Conservation (phyloP, 2,329 filamentous ascomycete genomes). For the Phaeophleospora eucalypticola region DNA sequence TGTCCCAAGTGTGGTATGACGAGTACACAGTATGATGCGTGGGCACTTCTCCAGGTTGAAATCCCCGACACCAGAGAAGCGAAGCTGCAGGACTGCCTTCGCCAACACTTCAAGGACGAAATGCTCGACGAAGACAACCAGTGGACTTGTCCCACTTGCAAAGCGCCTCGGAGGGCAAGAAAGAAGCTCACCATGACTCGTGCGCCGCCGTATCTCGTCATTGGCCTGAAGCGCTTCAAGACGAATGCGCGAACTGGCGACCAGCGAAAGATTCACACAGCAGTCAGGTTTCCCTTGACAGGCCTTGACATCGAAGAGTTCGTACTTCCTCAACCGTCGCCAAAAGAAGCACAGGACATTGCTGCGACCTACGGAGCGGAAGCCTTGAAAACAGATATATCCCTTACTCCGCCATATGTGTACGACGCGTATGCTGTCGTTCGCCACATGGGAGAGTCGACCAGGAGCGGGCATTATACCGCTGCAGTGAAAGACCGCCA, state of each 20-base stretch:
- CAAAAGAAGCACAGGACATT: conserved; percentile 31
- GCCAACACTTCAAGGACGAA: conserved; percentile 66
- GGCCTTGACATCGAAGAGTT: conserved; percentile 61
- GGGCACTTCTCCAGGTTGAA: conserved; percentile 67
- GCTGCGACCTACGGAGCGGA: conserved; percentile 32
- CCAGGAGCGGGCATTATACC: conserved; percentile 76
- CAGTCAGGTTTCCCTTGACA: conserved; percentile 72
- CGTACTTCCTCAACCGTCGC: conserved; percentile 48
- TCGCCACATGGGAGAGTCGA: conserved; percentile 64
- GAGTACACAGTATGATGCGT: conserved; percentile 64
- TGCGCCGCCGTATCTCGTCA: conserved; percentile 72
- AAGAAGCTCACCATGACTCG: conserved; percentile 72
- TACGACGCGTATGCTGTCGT: conserved; percentile 89
- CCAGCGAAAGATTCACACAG: conserved; percentile 64
- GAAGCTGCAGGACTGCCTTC: conserved; percentile 65
- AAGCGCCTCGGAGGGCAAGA: conserved; percentile 60
- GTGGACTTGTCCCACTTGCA: conserved; percentile 73
- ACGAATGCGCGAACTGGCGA: conserved; percentile 51
- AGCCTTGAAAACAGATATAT: conserved; percentile 29
- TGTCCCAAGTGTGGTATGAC: conserved; percentile 60
- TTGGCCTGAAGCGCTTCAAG: conserved; percentile 70
- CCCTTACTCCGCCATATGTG: conserved; percentile 56
- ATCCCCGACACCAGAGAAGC: conserved; percentile 60
- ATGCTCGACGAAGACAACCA: conserved; percentile 62
- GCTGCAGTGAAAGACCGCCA: conserved; percentile 52